A percentile compares a stretch with the other conserved stretches of the same genome.
phyloP scores from a whole-genome alignment of 495 filamentous ascomycete species.

The Cairneyella variabilis region DNA sequence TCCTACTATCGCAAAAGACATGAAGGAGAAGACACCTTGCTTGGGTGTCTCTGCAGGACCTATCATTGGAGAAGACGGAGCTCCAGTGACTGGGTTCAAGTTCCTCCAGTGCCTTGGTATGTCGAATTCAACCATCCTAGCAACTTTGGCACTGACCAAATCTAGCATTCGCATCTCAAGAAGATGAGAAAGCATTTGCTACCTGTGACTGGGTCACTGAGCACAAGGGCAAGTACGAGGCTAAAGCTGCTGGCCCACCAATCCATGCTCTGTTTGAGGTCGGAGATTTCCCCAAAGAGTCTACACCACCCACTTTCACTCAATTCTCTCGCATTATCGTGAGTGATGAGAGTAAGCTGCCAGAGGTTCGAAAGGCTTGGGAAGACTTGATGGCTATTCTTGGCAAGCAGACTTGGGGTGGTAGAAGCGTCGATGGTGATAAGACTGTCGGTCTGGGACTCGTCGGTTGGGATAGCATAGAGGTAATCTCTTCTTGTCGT shows the following conservation, averaged over 20 bases:
- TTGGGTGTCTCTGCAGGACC: slow-evolving; percentile 8
- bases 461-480: slow-evolving; percentile 14
- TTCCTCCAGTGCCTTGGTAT: slow-evolving; percentile 15
- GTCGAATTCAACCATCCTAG: too few species aligned
- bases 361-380: slow-evolving; percentile 6
- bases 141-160: not conserved
- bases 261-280: slow-evolving; percentile 3
- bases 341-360: not conserved
- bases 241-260: slow-evolving; percentile 5
- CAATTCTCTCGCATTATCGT: slow-evolving; percentile 10
- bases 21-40: slow-evolving; percentile 7
- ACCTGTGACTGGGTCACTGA: not conserved
- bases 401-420: slow-evolving; percentile 11
- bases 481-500: too few species aligned
- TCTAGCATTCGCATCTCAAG: slow-evolving; percentile 11
- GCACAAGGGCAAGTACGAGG: not conserved
- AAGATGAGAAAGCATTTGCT: slow-evolving; percentile 4
- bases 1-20: slow-evolving; percentile 6
- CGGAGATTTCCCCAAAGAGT: slow-evolving; percentile 4
- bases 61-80: slow-evolving; percentile 8
- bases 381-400: not conserved
- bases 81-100: slow-evolving; percentile 8
- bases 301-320: slow-evolving; percentile 1
- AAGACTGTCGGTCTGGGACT: slow-evolving; percentile 2
- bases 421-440: slow-evolving; percentile 6